Percentiles rank a stretch among this genome's conserved stretches.
Evolutionary conservation across 2,329 filamentous ascomycete genomes (phyloP).

Genomic region (Ceratocystis cubensis): DNA sequence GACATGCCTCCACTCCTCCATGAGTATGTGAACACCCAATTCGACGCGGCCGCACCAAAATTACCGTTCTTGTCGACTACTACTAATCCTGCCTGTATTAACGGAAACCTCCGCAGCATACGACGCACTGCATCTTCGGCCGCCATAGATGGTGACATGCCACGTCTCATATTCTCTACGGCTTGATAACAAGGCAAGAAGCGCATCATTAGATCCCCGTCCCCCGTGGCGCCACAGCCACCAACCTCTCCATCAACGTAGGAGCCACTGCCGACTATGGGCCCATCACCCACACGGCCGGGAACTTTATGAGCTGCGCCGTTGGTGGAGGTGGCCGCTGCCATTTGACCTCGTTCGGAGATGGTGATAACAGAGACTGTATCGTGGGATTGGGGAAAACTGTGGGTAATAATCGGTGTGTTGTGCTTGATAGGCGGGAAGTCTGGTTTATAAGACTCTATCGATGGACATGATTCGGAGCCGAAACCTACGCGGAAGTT

Average conservation of each 20-base stretch:
- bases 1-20: constrained; percentile 38
- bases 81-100: constrained; percentile 37
- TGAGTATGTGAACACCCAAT: constrained; percentile 44
- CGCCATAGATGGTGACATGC: constrained; percentile 37
- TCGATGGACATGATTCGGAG: constrained; percentile 33
- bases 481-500: constrained; percentile 39
- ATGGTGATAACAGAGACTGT: constrained; percentile 43
- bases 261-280: constrained; percentile 42
- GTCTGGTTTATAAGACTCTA: constrained; percentile 36
- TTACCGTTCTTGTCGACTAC: constrained; percentile 38
- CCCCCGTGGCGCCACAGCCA: constrained; percentile 44
- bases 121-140: constrained; percentile 39
- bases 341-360: constrained; percentile 35
- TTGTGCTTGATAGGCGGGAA: constrained; percentile 30
- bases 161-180: constrained; percentile 39
- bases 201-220: constrained; percentile 46
- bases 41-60: constrained; percentile 40
- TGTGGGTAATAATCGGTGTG: constrained; percentile 41
- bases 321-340: constrained; percentile 44
- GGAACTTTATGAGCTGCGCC: constrained; percentile 43
- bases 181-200: constrained; percentile 47
- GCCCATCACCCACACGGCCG: constrained; percentile 43
- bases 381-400: constrained; percentile 36
- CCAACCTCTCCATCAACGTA: constrained; percentile 43
- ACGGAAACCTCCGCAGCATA: constrained; percentile 38